A percentile compares a stretch with the other conserved stretches of the same genome.
phyloP scores from a whole-genome alignment of 305 asterid species.

The Striga hermonthica region DNA sequence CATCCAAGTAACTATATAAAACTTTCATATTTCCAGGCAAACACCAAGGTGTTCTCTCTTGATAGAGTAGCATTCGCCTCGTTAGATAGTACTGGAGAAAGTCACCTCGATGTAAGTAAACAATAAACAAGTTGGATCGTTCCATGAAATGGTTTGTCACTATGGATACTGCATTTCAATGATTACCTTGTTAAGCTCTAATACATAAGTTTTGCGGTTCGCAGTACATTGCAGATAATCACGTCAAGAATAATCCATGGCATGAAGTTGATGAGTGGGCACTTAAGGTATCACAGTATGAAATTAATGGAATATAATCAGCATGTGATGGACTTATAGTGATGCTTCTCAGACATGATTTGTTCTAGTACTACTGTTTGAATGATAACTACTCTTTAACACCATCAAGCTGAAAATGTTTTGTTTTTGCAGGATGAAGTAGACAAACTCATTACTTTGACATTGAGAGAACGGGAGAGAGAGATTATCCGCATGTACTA shows the following conservation, averaged over 20 bases:
- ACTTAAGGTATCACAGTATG: conserved; percentile 56
- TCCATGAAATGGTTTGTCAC: conserved; percentile 11
- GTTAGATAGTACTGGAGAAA: conserved; percentile 82
- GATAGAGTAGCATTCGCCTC: conserved; percentile 94
- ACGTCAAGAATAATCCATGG: conserved; percentile 79
- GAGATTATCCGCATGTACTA: conserved; percentile 83
- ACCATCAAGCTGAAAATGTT: background rate
- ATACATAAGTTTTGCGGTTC: conserved; percentile 20
- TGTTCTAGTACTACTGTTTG: background rate
- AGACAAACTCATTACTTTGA: conserved; percentile 55
- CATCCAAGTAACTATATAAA: conserved; percentile 24
- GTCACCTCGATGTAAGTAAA: conserved; percentile 77
- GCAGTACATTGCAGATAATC: conserved; percentile 86
- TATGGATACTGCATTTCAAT: background rate
- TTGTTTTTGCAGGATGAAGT: conserved; percentile 72
- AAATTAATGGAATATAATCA: conserved; percentile 9
- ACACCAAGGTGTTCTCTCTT: conserved; percentile 81
- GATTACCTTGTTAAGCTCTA: conserved; percentile 5
- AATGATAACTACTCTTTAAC: background rate
- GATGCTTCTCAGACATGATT: too few relatives aligned
- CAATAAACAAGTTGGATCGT: conserved; percentile 3
- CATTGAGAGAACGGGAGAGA: conserved; percentile 73
- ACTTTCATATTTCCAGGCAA: conserved; percentile 50
- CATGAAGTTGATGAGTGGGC: conserved; percentile 76
- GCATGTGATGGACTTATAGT: background rate